A percentile compares a stretch with the other conserved stretches of the same genome.
Evolutionary conservation across 1,284 basidiomycete species (phyloP).

Genomic region (Austroboletus niveus): DNA sequence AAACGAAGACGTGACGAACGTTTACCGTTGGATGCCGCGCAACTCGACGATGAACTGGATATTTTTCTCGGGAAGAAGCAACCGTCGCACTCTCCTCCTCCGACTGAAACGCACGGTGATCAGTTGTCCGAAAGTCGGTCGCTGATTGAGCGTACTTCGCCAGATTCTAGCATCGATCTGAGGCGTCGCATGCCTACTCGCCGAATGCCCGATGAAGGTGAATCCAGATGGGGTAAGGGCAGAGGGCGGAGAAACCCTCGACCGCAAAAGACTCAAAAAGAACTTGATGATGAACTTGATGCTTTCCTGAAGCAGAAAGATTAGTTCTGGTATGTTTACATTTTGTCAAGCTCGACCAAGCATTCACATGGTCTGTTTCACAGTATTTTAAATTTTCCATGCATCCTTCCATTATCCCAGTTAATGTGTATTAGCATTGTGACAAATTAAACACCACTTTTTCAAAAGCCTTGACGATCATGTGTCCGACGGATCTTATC

Average conservation of each 20-base stretch:
- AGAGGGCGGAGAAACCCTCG: slow-evolving; percentile 36
- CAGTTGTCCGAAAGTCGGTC: slow-evolving; percentile 51
- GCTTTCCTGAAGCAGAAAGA: slow-evolving; percentile 59
- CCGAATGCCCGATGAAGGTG: slow-evolving; percentile 18
- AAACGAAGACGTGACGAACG: slow-evolving; percentile 38
- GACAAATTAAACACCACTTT: slow-evolving; percentile 14
- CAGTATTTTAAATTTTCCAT: neutral
- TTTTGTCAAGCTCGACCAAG: neutral
- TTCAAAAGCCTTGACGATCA: neutral
- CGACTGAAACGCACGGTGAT: slow-evolving; percentile 66
- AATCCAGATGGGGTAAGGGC: slow-evolving; percentile 18
- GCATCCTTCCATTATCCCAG: neutral
- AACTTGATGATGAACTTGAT: slow-evolving; percentile 75
- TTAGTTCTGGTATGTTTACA: slow-evolving; percentile 19
- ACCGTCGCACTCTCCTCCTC: slow-evolving; percentile 40
- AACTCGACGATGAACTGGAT: slow-evolving; percentile 57
- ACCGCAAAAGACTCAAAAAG: slow-evolving; percentile 60
- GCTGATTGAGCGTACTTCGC: slow-evolving; percentile 52
- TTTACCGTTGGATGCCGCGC: slow-evolving; percentile 23
- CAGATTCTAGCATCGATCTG: slow-evolving; percentile 37
- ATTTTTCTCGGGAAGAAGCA: slow-evolving; percentile 52
- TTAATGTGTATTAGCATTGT: slow-evolving; percentile 4
- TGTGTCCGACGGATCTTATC: too few relatives aligned
- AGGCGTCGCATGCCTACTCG: slow-evolving; percentile 42
- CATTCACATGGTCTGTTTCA: slow-evolving; percentile 8